phyloP scores from a whole-genome alignment of 805 yeast genomes.

The Ogataea ganodermae region DNA sequence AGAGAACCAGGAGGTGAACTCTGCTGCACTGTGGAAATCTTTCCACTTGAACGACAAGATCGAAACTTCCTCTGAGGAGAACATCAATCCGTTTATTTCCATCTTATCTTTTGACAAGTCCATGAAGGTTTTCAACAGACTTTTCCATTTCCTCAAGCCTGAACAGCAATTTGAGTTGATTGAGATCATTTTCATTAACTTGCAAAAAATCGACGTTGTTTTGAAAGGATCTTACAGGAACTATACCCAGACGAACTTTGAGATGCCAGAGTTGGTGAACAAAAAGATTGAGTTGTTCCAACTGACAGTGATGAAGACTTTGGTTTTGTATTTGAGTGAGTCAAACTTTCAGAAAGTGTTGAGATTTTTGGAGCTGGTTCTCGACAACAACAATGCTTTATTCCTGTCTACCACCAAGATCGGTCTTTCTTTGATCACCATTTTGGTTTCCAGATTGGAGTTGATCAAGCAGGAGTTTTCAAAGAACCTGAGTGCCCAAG shows the following conservation, averaged over 20 bases:
- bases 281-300: constrained; percentile 78
- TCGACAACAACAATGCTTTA: constrained; percentile 69
- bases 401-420: constrained; percentile 70
- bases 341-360: constrained; percentile 78
- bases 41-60: constrained; percentile 69
- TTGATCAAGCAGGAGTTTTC: constrained; percentile 80
- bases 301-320: constrained; percentile 75
- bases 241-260: constrained; percentile 43
- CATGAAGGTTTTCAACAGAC: constrained; percentile 83
- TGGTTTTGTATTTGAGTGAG: constrained; percentile 82
- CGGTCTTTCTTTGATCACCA: constrained; percentile 85
- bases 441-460: constrained; percentile 90
- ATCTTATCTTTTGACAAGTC: constrained; percentile 84
- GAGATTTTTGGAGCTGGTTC: constrained; percentile 67
- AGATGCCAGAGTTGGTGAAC: constrained; percentile 52
- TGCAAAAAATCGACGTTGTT: constrained; percentile 77
- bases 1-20: constrained; percentile 49
- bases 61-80: constrained; percentile 48
- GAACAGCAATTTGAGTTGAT: constrained; percentile 77
- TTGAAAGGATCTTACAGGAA: constrained; percentile 77
- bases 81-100: constrained; percentile 79
- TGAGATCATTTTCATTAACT: constrained; percentile 75
- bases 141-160: constrained; percentile 76
- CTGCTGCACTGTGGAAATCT: constrained; percentile 69
- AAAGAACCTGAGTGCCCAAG: constrained; percentile 50